These are phyloP conservation scores for Hypoxylon rubiginosum DNA, from an alignment of 2,329 filamentous ascomycete species.

Conservation along the genomic window DNA sequence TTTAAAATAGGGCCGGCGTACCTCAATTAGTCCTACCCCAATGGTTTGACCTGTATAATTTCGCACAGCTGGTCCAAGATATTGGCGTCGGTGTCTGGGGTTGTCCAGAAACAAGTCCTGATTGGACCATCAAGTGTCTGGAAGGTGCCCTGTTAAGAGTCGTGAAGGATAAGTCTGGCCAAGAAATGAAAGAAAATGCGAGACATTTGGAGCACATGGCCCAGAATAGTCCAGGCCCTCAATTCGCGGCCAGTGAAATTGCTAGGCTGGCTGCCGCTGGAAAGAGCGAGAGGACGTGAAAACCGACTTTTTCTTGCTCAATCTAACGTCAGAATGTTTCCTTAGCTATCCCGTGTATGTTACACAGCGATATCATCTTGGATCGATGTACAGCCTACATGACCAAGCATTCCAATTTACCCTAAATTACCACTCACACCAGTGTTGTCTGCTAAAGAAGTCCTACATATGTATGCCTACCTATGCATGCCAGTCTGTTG, in stretches of 20 bases:
- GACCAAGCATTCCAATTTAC: too few species aligned
- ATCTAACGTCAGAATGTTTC: too few species aligned
- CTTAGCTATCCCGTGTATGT: too few species aligned
- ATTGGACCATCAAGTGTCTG: conserved; percentile 36
- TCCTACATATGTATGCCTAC: too few species aligned
- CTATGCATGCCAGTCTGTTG: too few species aligned
- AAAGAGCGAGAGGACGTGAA: conserved; percentile 4
- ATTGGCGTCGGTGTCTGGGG: conserved; percentile 40
- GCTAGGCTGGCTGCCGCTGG: conserved; percentile 37
- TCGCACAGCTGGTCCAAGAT: conserved; percentile 32
- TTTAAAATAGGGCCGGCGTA: conserved; percentile 31
- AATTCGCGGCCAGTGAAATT: conserved; percentile 36
- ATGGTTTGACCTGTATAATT: conserved; percentile 41
- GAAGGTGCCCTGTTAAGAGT: conserved; percentile 24
- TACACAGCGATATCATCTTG: too few species aligned
- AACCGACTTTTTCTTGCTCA: neutral
- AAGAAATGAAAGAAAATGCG: conserved; percentile 27
- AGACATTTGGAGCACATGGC: conserved; percentile 25
- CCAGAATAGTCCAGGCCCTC: conserved; percentile 33
- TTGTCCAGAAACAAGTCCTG: conserved; percentile 35
- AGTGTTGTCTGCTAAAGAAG: too few species aligned
- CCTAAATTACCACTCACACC: too few species aligned
- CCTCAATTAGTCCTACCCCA: conserved; percentile 41
- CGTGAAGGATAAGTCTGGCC: neutral
- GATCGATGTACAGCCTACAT: too few species aligned